phyloP scores from a whole-genome alignment of 169 alveolate species.

The Babesia divergens region DNA sequence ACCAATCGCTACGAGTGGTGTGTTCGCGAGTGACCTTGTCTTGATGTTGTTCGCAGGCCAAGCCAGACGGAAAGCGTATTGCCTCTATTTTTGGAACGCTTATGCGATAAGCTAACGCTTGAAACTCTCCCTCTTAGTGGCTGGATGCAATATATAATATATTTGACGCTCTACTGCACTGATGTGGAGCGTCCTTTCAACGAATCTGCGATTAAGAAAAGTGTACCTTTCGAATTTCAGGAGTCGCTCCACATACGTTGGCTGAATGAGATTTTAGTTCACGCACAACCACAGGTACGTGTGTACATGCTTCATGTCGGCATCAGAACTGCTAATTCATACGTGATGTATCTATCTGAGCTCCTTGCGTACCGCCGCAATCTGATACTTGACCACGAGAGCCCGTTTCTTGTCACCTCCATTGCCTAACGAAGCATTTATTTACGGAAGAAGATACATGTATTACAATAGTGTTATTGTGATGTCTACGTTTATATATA shows the following conservation, averaged over 20 bases:
- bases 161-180: slow-evolving; percentile 76
- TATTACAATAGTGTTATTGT: no score
- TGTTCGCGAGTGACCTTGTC: not conserved
- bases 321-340: no score
- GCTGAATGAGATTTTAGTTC: slow-evolving; percentile 77
- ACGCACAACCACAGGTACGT: slow-evolving; percentile 75
- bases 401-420: no score
- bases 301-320: no score
- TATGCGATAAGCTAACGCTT: slow-evolving; percentile 43
- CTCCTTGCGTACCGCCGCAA: no score
- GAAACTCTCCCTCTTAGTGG: slow-evolving; percentile 79
- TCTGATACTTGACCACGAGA: no score
- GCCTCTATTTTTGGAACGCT: slow-evolving; percentile 58
- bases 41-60: slow-evolving; percentile 36
- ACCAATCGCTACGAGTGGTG: slow-evolving; percentile 74
- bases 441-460: no score
- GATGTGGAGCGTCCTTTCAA: slow-evolving; percentile 80
- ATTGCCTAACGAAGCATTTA: no score
- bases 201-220: slow-evolving; percentile 70
- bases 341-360: no score
- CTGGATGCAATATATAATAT: slow-evolving; percentile 80
- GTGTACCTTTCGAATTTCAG: slow-evolving; percentile 77
- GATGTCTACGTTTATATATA: no score
- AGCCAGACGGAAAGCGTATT: slow-evolving; percentile 7
- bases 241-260: slow-evolving; percentile 76